These are phyloP conservation scores for Venturia carpophila DNA, from an alignment of 2,329 filamentous ascomycete genomes.

Conservation along the genomic window DNA sequence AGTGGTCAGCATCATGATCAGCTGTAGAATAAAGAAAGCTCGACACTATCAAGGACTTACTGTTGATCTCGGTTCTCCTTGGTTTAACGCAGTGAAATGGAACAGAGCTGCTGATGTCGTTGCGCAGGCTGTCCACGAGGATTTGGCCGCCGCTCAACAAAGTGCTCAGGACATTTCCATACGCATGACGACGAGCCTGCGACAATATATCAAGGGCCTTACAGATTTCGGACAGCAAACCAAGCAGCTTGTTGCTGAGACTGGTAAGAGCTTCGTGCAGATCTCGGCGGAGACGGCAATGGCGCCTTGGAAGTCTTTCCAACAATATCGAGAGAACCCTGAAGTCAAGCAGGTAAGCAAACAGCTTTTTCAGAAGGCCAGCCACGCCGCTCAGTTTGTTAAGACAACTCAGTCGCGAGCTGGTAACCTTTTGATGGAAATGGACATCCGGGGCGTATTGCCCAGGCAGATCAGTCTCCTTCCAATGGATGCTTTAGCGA, in stretches of 20 bases:
- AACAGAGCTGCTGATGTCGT: neutral
- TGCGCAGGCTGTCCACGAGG: neutral
- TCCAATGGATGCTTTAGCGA: neutral
- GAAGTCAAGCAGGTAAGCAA: neutral
- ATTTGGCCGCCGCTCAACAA: conserved; percentile 7
- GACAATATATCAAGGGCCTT: neutral
- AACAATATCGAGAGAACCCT: neutral
- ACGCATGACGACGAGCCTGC: conserved; percentile 7
- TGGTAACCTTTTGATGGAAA: neutral
- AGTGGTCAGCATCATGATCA: conserved; percentile 13
- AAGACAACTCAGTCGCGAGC: neutral
- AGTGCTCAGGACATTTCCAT: conserved; percentile 9
- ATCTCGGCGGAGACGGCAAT: conserved; percentile 1
- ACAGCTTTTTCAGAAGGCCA: neutral
- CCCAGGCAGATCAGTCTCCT: neutral
- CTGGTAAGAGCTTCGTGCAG: neutral
- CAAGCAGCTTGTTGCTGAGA: neutral
- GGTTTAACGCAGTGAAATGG: conserved; percentile 16
- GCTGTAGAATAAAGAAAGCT: conserved; percentile 4
- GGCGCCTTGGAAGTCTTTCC: neutral
- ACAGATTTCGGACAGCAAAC: neutral
- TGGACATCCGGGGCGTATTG: neutral
- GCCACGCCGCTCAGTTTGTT: neutral
- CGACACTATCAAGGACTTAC: conserved; percentile 14
- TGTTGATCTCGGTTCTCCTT: conserved; percentile 18